phyloP scores from a whole-genome alignment of 306 rosid species.

The Betula pendula region DNA sequence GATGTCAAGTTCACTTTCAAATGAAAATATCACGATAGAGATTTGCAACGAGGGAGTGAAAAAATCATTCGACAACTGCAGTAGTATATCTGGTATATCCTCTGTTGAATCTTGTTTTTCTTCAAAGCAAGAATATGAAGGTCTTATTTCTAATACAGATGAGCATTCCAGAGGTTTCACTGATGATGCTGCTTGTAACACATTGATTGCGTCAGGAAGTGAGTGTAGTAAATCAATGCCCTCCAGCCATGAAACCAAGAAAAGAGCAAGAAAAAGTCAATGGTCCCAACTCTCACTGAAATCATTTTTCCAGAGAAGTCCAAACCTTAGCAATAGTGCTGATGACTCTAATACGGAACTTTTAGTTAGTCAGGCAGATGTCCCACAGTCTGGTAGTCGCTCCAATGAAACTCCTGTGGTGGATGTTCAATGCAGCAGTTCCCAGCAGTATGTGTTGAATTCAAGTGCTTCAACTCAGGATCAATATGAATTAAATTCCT shows the following conservation, averaged over 20 bases:
- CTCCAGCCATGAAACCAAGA: constrained; percentile 44
- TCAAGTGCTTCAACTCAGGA: constrained; percentile 36
- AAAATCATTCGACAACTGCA: constrained; percentile 33
- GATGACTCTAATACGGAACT: constrained; percentile 29
- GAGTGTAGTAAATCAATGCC: constrained; percentile 28
- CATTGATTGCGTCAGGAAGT: constrained; percentile 19
- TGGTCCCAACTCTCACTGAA: constrained; percentile 66
- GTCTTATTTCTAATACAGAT: constrained; percentile 30
- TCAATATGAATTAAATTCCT: constrained; percentile 36
- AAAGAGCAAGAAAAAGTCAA: constrained; percentile 61
- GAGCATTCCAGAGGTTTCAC: constrained; percentile 26
- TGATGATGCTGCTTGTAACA: constrained; percentile 27
- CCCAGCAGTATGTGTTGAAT: constrained; percentile 37
- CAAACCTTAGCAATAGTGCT: constrained; percentile 28
- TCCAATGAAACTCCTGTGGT: constrained; percentile 37
- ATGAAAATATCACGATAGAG: constrained; percentile 22
- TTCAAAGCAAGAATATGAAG: constrained; percentile 42
- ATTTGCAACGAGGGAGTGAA: constrained; percentile 34
- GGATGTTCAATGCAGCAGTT: constrained; percentile 34
- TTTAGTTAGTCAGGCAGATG: constrained; percentile 34
- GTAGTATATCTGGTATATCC: constrained; percentile 22
- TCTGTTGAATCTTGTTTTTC: constrained; percentile 33
- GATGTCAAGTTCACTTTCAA: constrained; percentile 20
- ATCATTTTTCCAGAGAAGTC: constrained; percentile 69
- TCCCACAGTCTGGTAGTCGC: constrained; percentile 37